Evolutionary conservation across 139 green algal genomes (phyloP).

Genomic region (Coelastrella sp.): DNA sequence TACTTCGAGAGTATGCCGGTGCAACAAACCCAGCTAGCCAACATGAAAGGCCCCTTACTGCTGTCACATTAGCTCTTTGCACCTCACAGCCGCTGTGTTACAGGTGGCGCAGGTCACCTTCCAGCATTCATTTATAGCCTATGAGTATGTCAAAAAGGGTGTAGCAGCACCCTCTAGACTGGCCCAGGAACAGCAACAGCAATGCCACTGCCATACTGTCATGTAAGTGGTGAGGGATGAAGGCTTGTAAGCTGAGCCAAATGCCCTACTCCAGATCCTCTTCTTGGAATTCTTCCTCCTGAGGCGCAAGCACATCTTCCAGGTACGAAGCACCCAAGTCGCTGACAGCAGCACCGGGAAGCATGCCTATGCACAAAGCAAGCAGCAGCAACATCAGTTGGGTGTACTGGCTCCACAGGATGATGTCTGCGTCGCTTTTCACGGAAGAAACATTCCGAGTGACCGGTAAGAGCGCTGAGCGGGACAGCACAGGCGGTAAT

Average conservation of each 20-base stretch:
- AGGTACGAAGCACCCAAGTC: conserved; percentile 27
- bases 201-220: background rate
- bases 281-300: conserved; percentile 19
- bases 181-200: background rate
- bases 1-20: no score
- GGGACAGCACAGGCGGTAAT: no score
- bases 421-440: background rate
- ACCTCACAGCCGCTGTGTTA: no score
- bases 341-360: conserved; percentile 33
- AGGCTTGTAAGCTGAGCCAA: background rate
- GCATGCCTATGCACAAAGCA: background rate
- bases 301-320: conserved; percentile 40
- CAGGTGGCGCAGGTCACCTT: no score
- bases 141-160: no score
- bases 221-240: background rate
- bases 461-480: no score
- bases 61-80: no score
- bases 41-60: no score
- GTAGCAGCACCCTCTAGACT: no score
- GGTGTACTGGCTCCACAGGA: background rate
- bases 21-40: no score
- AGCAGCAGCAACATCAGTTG: background rate
- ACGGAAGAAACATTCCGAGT: background rate
- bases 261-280: conserved; percentile 18
- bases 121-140: no score